Evolutionary conservation across 208 protist genomes (phyloP).

Genomic region (Leptomonas seymouri): DNA sequence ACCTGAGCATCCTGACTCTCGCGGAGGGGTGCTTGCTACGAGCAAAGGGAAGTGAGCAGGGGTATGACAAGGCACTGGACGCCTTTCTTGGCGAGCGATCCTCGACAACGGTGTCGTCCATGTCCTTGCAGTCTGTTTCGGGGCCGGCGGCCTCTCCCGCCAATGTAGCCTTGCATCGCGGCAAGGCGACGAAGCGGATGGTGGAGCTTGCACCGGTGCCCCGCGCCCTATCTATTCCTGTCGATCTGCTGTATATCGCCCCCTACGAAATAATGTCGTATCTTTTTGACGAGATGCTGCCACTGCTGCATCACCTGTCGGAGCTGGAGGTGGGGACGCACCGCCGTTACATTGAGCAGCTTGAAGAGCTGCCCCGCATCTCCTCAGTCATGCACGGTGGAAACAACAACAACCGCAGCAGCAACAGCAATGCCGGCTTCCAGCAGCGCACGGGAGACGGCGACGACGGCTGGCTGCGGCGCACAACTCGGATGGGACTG

Average conservation of each 20-base stretch:
- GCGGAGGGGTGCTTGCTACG: slow-evolving; percentile 64
- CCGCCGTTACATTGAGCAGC: slow-evolving; percentile 58
- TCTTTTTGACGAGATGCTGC: slow-evolving; percentile 88
- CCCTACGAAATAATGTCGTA: slow-evolving; percentile 84
- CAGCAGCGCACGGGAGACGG: slow-evolving; percentile 6
- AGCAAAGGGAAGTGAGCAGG: slow-evolving; percentile 64
- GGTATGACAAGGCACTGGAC: slow-evolving; percentile 75
- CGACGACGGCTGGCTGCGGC: slow-evolving; percentile 15
- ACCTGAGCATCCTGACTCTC: slow-evolving; percentile 70
- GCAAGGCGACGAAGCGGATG: slow-evolving; percentile 81
- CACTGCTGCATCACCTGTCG: slow-evolving; percentile 61
- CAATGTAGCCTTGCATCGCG: slow-evolving; percentile 33
- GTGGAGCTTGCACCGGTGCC: slow-evolving; percentile 69
- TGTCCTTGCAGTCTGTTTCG: not conserved
- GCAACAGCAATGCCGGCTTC: not conserved
- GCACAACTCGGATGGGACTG: slow-evolving; percentile 10
- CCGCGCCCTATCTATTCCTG: slow-evolving; percentile 54
- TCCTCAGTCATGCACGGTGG: slow-evolving; percentile 2
- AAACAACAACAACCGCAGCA: not conserved
- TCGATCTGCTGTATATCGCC: slow-evolving; percentile 66
- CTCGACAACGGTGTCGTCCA: not conserved
- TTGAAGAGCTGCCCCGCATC: slow-evolving; percentile 48
- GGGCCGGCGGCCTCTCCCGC: not conserved
- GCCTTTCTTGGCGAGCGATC: slow-evolving; percentile 69
- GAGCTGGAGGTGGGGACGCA: slow-evolving; percentile 78